Base-by-base conservation (phyloP, 208 protist genomes). In the Trypanosomatidae sp. region DNA sequence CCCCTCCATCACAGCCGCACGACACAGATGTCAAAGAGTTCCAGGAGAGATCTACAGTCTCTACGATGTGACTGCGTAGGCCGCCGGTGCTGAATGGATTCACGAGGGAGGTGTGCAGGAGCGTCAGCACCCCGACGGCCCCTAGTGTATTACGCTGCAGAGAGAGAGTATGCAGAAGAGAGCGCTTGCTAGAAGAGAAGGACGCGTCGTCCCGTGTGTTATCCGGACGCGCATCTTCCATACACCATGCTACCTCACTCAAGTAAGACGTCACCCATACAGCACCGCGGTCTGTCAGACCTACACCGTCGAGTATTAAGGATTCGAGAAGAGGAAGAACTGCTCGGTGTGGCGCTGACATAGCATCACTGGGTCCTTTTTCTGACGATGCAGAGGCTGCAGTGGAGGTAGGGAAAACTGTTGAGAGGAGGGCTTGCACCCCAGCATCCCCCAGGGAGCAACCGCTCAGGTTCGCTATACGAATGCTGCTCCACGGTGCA, bases 391-490 rank as follows among this genome's bases (percentile, higher is more conserved):
- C 19, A 3, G 33, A 43, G 36, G 62, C 1, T 33, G n/a, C n/a
- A 15, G 15, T 30, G 6, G 10, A 10, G n/a, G 36, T 36, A 17
- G 75, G 53, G 41, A 60, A 74, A 15, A 74, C 55, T n/a, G 41
- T 56, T 33, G 52, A 44, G 19, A 70, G 3, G 30, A 79, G 28
- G 13, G 17, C 50, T n/a, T n/a, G 33, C 62, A 79, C 78, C 12
- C 78, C 78, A 9, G 4, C 69, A 39, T 78, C 78, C 1, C 78
- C 69, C 15, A 83, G 49, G 2, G 43, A 13, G 15, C 59, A 74
- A 30, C 13, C 59, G 66, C 69, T 73, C 43, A 83, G 36, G 46
- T 79, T 66, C 15, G 75, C 49, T 36, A 55, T 33, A 44, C 10
- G 13, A 13, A 69, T 49, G 41, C 25, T 68, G 22, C n/a, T 12